phyloP scores from a whole-genome alignment of 2,329 filamentous ascomycete species.

The Cladophialophora psammophila region DNA sequence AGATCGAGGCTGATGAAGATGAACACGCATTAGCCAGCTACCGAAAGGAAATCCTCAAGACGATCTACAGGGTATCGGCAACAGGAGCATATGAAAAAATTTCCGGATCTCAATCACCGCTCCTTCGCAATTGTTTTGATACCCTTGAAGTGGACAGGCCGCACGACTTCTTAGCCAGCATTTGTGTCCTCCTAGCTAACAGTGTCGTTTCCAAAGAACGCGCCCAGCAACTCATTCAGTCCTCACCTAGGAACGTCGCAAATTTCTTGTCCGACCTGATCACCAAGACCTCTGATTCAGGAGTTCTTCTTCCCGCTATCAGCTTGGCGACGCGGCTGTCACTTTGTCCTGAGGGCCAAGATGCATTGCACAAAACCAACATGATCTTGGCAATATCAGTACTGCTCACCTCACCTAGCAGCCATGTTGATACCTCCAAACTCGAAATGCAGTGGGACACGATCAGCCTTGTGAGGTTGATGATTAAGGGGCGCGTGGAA shows the following conservation, averaged over 20 bases:
- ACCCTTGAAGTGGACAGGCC: conserved; percentile 9
- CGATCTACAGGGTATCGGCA: conserved; percentile 35
- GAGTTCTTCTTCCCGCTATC: conserved; percentile 33
- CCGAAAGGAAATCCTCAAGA: conserved; percentile 34
- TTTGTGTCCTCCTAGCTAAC: conserved; percentile 34
- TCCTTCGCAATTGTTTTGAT: conserved; percentile 23
- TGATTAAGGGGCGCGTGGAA: conserved; percentile 29
- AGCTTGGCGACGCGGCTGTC: conserved; percentile 32
- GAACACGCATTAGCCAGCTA: conserved; percentile 24
- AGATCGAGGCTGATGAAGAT: conserved; percentile 29
- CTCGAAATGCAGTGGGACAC: conserved; percentile 30
- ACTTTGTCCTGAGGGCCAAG: conserved; percentile 29
- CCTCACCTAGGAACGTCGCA: conserved; percentile 12
- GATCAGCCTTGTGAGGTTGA: conserved; percentile 24
- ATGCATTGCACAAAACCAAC: conserved; percentile 12
- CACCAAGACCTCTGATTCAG: conserved; percentile 8
- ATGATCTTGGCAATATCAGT: conserved; percentile 11
- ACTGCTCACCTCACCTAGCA: conserved; percentile 18
- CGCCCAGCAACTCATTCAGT: conserved; percentile 18
- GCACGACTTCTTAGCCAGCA: conserved; percentile 7
- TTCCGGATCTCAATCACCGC: conserved; percentile 10
- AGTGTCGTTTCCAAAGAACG: conserved; percentile 28
- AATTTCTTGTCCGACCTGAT: conserved; percentile 12
- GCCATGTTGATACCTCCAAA: conserved; percentile 15
- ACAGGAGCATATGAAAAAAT: conserved; percentile 25